These are phyloP conservation scores for Aspergillus sp. DNA, from an alignment of 2,329 filamentous ascomycete genomes.

Conservation along the genomic window DNA sequence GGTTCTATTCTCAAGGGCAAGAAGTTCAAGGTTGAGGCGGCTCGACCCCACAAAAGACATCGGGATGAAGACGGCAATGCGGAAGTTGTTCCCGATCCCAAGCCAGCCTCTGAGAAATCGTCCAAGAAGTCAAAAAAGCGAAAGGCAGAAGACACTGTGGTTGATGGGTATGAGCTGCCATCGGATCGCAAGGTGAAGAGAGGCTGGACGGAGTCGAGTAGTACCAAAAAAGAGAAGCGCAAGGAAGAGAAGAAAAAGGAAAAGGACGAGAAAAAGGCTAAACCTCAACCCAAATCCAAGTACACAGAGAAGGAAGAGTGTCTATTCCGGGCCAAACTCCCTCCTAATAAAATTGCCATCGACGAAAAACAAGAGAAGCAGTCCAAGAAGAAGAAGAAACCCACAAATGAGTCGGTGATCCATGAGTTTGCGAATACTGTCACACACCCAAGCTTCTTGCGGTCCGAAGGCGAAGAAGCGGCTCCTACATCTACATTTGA, in stretches of 20 bases:
- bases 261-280: constrained; percentile 53
- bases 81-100: constrained; percentile 23
- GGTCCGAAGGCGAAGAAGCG: constrained; percentile 45
- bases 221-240: constrained; percentile 38
- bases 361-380: constrained; percentile 39
- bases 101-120: constrained; percentile 36
- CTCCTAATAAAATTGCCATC: constrained; percentile 48
- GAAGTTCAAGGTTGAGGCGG: constrained; percentile 81
- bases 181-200: constrained; percentile 76
- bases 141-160: constrained; percentile 49
- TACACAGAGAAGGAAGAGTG: constrained; percentile 78
- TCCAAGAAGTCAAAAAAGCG: constrained; percentile 43
- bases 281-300: constrained; percentile 63
- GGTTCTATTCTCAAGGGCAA: constrained; percentile 77
- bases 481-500: constrained; percentile 62
- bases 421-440: constrained; percentile 87
- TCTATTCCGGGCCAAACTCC: constrained; percentile 75
- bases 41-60: constrained; percentile 59
- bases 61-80: constrained; percentile 33
- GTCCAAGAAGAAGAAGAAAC: constrained; percentile 58
- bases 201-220: constrained; percentile 74
- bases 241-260: constrained; percentile 47
- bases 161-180: constrained; percentile 68
- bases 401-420: constrained; percentile 61
- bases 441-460: constrained; percentile 78